Conservation (phyloP, 164 flowering plant species). For the Macadamia integrifolia region DNA sequence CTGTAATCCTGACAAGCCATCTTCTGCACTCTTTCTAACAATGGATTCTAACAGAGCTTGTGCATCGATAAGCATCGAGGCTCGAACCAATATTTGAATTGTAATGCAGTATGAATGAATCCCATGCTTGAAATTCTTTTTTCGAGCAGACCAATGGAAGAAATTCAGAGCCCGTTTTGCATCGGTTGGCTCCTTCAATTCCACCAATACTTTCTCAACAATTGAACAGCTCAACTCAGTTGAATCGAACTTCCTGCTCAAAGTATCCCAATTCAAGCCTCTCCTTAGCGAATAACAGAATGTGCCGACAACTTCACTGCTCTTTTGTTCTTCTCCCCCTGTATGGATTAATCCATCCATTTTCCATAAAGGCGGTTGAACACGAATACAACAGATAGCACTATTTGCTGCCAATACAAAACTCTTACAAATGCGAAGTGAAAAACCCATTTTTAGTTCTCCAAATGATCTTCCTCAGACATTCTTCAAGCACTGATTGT, state of each 20-base stretch:
- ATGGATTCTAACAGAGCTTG: slow-evolving; percentile 54
- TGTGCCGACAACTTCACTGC: background rate
- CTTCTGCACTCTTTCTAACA: slow-evolving; percentile 16
- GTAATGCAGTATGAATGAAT: slow-evolving; percentile 41
- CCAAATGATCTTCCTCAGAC: too few relatives aligned
- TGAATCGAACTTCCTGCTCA: slow-evolving; percentile 26
- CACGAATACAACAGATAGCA: background rate
- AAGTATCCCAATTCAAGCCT: slow-evolving; percentile 44
- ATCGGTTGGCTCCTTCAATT: slow-evolving; percentile 51
- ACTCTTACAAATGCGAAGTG: background rate
- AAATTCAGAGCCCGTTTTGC: slow-evolving; percentile 60
- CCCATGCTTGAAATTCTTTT: slow-evolving; percentile 34
- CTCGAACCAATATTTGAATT: slow-evolving; percentile 54
- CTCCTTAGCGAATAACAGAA: slow-evolving; percentile 40
- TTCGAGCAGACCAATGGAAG: slow-evolving; percentile 73
- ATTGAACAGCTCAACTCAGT: slow-evolving; percentile 27
- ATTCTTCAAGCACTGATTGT: too few relatives aligned
- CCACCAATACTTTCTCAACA: slow-evolving; percentile 41
- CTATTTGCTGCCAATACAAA: background rate
- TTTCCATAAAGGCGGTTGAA: background rate
- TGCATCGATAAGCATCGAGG: slow-evolving; percentile 51
- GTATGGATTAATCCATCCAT: slow-evolving; percentile 5
- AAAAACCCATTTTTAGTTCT: slow-evolving; percentile 1
- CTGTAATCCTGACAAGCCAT: slow-evolving; percentile 13
- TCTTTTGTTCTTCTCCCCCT: background rate